phyloP scores from a whole-genome alignment of 2,329 filamentous ascomycete genomes.

The Falciphora oryzae region DNA sequence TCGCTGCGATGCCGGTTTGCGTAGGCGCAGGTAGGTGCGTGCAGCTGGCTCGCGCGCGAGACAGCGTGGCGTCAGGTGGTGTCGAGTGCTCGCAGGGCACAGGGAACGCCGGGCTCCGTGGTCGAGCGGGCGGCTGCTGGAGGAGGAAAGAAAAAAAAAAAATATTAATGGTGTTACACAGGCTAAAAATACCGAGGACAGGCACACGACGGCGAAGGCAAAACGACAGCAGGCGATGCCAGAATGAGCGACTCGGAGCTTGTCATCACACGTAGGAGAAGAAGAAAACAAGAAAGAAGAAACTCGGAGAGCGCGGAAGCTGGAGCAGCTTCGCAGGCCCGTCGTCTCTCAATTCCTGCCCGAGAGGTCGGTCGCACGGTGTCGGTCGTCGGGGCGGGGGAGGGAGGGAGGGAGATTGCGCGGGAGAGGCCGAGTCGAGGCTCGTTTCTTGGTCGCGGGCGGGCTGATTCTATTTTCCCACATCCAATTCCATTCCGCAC shows the following conservation, averaged over 20 bases:
- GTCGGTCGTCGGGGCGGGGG: not conserved
- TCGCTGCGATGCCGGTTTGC: not conserved
- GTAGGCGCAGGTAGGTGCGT: too few species aligned
- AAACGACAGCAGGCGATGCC: conserved; percentile 6
- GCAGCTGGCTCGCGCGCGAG: too few species aligned
- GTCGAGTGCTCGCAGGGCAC: not conserved
- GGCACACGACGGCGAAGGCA: conserved; percentile 4
- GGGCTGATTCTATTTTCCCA: not conserved
- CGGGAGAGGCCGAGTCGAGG: not conserved
- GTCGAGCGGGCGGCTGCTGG: not conserved
- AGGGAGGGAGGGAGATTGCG: not conserved
- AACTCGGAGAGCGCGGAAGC: not conserved
- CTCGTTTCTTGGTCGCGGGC: not conserved
- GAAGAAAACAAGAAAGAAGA: not conserved
- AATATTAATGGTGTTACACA: not conserved
- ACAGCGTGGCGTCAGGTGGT: not conserved
- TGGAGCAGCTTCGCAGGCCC: not conserved
- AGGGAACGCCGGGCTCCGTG: not conserved
- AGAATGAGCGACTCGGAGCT: conserved; percentile 12
- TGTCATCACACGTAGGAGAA: conserved; percentile 7
- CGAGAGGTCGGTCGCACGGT: not conserved
- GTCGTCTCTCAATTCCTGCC: not conserved
- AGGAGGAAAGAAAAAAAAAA: not conserved
- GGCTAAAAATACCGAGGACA: conserved; percentile 1
- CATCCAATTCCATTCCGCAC: too few species aligned